These are phyloP conservation scores for Colletotrichum salicis DNA, from an alignment of 2,329 filamentous ascomycete genomes.

Conservation along the genomic window DNA sequence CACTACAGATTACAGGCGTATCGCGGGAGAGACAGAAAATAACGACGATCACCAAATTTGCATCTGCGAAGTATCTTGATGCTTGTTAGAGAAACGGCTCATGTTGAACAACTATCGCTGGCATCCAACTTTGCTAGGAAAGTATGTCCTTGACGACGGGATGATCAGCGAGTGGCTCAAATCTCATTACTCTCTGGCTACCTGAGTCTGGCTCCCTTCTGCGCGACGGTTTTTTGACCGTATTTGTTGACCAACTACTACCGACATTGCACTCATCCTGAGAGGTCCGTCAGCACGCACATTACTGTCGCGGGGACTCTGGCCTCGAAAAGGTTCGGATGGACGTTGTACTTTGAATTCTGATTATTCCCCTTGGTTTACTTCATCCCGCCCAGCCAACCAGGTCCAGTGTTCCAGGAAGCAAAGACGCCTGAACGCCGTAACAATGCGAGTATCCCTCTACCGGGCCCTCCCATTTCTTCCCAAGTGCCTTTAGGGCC, in stretches of 20 bases:
- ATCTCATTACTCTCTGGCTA: not conserved
- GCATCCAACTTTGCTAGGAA: not conserved
- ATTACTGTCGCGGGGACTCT: not conserved
- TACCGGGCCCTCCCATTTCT: slow-evolving; percentile 19
- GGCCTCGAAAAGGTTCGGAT: slow-evolving; percentile 3
- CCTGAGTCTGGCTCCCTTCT: not conserved
- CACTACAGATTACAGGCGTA: not conserved
- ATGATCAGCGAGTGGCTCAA: not conserved
- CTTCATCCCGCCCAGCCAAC: slow-evolving; percentile 35
- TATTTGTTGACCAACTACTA: not conserved
- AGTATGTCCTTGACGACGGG: not conserved
- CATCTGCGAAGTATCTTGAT: not conserved
- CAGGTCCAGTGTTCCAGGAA: slow-evolving; percentile 36
- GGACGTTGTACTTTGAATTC: slow-evolving; percentile 33
- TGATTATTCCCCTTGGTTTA: slow-evolving; percentile 34
- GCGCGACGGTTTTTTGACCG: not conserved
- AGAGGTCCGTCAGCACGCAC: not conserved
- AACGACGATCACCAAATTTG: not conserved
- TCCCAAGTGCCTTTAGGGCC: slow-evolving; percentile 9
- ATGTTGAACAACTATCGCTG: not conserved
- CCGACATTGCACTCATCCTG: not conserved
- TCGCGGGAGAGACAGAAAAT: not conserved
- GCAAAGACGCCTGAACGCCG: slow-evolving; percentile 36
- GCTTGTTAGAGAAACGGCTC: no score
- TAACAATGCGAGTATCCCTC: slow-evolving; percentile 35